These are phyloP conservation scores for Linnemannia zychae DNA, from an alignment of 192 early-diverging fungal species.

Conservation along the genomic window DNA sequence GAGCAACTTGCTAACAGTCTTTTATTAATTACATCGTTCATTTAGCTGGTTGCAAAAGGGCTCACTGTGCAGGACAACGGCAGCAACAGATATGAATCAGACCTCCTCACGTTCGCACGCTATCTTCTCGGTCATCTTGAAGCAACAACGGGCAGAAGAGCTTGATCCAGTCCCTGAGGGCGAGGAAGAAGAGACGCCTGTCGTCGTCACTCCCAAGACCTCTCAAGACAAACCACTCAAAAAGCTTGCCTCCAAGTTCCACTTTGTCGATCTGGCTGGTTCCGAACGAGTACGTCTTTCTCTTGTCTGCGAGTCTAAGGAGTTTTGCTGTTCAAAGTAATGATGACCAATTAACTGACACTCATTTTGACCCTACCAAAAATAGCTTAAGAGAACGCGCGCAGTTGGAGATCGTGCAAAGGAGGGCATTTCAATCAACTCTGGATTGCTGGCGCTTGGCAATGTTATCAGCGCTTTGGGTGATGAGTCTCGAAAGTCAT, in stretches of 20 bases:
- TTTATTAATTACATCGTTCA: slow-evolving; percentile 1
- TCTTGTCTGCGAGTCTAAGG: background rate
- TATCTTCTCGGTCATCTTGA: slow-evolving; percentile 91
- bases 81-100: slow-evolving; percentile 96
- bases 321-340: background rate
- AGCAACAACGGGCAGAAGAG: slow-evolving; percentile 72
- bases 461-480: slow-evolving; percentile 98
- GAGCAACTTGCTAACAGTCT: background rate
- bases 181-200: slow-evolving; percentile 13
- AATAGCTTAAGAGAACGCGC: slow-evolving; percentile 87
- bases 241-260: slow-evolving; percentile 87
- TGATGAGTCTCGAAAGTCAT: slow-evolving; percentile 72
- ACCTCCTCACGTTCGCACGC: slow-evolving; percentile 96
- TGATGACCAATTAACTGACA: background rate
- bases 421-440: slow-evolving; percentile 98
- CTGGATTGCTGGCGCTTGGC: slow-evolving; percentile 94
- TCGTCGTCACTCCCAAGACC: slow-evolving; percentile 20
- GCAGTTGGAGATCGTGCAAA: slow-evolving; percentile 93
- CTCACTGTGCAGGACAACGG: slow-evolving; percentile 75
- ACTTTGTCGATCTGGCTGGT: slow-evolving; percentile 99
- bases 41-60: slow-evolving; percentile 67
- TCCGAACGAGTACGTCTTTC: slow-evolving; percentile 77
- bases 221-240: slow-evolving; percentile 31
- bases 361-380: background rate
- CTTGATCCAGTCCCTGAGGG: slow-evolving; percentile 38